phyloP scores from a whole-genome alignment of 23 red algal species.

The Pyropia haitanensis region DNA sequence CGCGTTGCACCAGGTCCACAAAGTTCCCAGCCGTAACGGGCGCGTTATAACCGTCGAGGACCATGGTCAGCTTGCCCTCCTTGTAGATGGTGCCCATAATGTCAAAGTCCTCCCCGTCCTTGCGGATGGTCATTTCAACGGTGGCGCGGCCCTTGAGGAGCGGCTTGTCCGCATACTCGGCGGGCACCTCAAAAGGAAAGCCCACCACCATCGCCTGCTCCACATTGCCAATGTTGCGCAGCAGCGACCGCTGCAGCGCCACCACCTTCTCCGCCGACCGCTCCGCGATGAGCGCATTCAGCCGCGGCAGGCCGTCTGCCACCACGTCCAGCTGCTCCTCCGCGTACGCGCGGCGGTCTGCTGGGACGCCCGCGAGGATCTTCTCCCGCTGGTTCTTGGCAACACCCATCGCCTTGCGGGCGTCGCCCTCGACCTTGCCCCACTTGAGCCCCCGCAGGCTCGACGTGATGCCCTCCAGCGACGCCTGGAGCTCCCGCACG shows the following conservation, averaged over 20 bases:
- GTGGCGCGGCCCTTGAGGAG: slow-evolving; percentile 72
- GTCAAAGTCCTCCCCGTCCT: slow-evolving; percentile 74
- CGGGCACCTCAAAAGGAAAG: slow-evolving; percentile 86
- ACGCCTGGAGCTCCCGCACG: slow-evolving; percentile 67
- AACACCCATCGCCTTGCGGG: slow-evolving; percentile 35
- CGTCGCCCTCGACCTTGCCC: slow-evolving; percentile 42
- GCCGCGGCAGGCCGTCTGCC: slow-evolving; percentile 10
- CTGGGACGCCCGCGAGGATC: slow-evolving; percentile 33
- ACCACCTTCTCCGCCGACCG: slow-evolving; percentile 63
- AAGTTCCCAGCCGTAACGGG: slow-evolving; percentile 88
- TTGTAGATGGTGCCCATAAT: slow-evolving; percentile 81
- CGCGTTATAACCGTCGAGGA: slow-evolving; percentile 85
- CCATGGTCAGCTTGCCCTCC: slow-evolving; percentile 69
- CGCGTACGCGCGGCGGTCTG: slow-evolving; percentile 17
- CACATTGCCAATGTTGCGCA: slow-evolving; percentile 56
- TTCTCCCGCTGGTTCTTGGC: slow-evolving; percentile 43
- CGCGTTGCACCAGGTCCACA: slow-evolving; percentile 78
- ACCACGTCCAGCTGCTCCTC: slow-evolving; percentile 32
- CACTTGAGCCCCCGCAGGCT: slow-evolving; percentile 62
- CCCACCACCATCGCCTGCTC: slow-evolving; percentile 67
- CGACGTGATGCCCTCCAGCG: slow-evolving; percentile 38
- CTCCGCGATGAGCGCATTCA: slow-evolving; percentile 31
- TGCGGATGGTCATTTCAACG: slow-evolving; percentile 79
- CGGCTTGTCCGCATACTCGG: slow-evolving; percentile 56
- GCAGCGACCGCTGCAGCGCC: slow-evolving; percentile 16